Base-by-base conservation (phyloP, 768 basidiomycete genomes). In the Boletus tomentosulus region DNA sequence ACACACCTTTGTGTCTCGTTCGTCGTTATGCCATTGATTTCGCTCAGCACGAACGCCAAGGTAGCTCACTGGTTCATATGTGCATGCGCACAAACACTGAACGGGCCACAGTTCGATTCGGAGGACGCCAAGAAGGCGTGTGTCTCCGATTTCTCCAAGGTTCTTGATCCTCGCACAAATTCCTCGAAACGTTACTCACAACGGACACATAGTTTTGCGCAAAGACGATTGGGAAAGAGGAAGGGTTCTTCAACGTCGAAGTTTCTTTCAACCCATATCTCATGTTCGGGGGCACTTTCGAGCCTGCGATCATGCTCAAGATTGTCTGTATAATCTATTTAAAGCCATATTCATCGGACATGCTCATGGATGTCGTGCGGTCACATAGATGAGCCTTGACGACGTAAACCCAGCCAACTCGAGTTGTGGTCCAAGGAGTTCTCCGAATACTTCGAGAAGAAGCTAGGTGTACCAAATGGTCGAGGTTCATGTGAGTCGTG, bases 221-320 rank as follows among this genome's bases (percentile, higher is more conserved):
- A 9, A 64, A 77, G 51, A 73, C 73, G 9, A 66, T 87, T 56
- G 65, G 66, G 1, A 87, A 85, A 63, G 83, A 83, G 0, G 79
- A 84, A 60, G 30, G 54, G 13, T 75, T 77, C 57, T 81, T 89
- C 58, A 73, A 76, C n/a, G 71, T 81, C 57, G 75, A 76, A 57
- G 76, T 83, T 59, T 73, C 66, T 11, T 75, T 83, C 71, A 82
- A 84, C 58, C 82, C 87, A 50, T 75, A 73, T 34, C 75, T 87
- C 55, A 76, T 82, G 3, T 87, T 82, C 61, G 73, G 58, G 19
- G 86, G 86, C 13, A 79, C 79, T 4, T 79, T 85, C 50, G 85
- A 87, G 15, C 86, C 86, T 19, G 82, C 85, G 4, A 79, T 86
- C 68, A 71, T 78, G 47, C 69, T 89, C 50, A 68, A 66, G 44